These are phyloP conservation scores for Paracorniculantispora psalliotae DNA, from an alignment of 2,329 filamentous ascomycete genomes.

Conservation along the genomic window DNA sequence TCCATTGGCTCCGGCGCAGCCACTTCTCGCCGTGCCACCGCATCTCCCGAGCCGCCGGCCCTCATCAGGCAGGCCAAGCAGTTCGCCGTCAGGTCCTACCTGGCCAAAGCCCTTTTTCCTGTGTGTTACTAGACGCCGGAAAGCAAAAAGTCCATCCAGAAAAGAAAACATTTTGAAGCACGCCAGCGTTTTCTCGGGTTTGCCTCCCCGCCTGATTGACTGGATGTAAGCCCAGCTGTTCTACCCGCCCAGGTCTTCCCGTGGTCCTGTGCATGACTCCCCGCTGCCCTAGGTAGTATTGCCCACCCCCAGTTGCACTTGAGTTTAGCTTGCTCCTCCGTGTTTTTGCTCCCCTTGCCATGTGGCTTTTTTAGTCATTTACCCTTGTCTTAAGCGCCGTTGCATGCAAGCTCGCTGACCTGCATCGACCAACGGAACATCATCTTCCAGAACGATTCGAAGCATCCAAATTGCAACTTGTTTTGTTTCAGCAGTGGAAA, in stretches of 20 bases:
- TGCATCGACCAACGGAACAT: not conserved
- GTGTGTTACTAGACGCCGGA: not conserved
- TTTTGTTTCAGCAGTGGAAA: not conserved
- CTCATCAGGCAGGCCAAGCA: not conserved
- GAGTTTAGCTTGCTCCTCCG: not conserved
- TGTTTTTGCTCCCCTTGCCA: not conserved
- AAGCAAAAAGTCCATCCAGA: too few relatives aligned
- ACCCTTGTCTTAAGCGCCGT: not conserved
- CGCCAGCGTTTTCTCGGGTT: not conserved
- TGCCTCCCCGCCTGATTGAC: not conserved
- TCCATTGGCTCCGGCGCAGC: constrained; percentile 6
- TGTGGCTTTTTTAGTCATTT: not conserved
- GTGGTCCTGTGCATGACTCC: too few relatives aligned
- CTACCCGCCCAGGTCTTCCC: too few relatives aligned
- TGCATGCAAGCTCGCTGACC: not conserved
- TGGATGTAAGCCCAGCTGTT: too few relatives aligned
- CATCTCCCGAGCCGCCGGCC: constrained; percentile 5
- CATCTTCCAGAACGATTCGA: constrained; percentile 3
- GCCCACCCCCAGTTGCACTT: constrained; percentile 1
- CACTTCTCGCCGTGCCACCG: not conserved
- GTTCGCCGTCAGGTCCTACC: not conserved
- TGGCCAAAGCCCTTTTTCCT: not conserved
- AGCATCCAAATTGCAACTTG: not conserved
- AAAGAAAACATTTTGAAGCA: not conserved
- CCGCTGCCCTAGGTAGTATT: too few relatives aligned